A percentile compares a stretch with the other conserved stretches of the same genome.
Evolutionary conservation across 805 yeast genomes (phyloP).

Genomic region (Candida easanensis): DNA sequence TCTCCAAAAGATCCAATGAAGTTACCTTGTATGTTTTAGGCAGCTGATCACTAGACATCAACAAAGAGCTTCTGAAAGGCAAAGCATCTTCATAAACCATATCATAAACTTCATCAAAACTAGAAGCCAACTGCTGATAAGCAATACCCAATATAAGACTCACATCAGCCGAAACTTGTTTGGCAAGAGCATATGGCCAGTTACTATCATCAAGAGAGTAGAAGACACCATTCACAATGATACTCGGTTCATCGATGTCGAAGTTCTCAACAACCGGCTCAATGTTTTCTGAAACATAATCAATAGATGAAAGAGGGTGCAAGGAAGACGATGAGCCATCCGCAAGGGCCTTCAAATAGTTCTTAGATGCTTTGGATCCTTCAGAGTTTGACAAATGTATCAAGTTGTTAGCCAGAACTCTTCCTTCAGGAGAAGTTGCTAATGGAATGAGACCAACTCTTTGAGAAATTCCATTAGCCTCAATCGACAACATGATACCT

Average conservation of each 20-base stretch:
- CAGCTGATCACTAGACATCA: constrained; percentile 47
- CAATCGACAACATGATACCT: constrained; percentile 45
- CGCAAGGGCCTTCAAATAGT: constrained; percentile 18
- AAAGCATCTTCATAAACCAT: constrained; percentile 42
- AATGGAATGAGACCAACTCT: constrained; percentile 83
- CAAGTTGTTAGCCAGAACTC: constrained; percentile 17
- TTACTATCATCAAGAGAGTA: constrained; percentile 44
- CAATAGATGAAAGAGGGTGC: constrained; percentile 12
- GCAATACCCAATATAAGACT: constrained; percentile 24
- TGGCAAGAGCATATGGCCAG: constrained; percentile 55
- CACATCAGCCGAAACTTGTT: constrained; percentile 55
- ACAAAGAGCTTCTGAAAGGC: constrained; percentile 42
- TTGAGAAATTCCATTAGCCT: constrained; percentile 65
- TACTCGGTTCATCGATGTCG: constrained; percentile 44
- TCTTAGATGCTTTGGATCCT: constrained; percentile 16
- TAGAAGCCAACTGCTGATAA: constrained; percentile 24
- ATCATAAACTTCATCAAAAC: constrained; percentile 31
- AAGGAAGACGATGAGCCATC: constrained; percentile 4
- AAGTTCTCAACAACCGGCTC: constrained; percentile 33
- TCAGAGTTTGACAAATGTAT: constrained; percentile 16
- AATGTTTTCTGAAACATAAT: constrained; percentile 21
- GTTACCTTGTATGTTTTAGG: constrained; percentile 30
- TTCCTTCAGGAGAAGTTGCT: constrained; percentile 21
- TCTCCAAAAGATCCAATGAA: constrained; percentile 15
- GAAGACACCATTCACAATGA: constrained; percentile 75